Evolutionary conservation across 169 alveolate genomes (phyloP), one percentile per base, ranked within the genome.

Genomic region (Cryptosporidium muris): DNA sequence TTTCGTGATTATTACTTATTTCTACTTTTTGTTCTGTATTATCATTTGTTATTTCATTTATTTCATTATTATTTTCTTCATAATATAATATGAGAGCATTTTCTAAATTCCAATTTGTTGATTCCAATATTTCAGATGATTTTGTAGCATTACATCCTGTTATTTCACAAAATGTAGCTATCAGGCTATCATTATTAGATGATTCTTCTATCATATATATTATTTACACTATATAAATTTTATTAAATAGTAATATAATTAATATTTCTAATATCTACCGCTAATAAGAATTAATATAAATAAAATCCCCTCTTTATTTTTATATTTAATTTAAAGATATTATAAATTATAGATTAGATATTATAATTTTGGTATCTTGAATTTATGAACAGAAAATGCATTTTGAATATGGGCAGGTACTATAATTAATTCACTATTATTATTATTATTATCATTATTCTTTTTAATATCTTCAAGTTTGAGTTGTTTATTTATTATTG

Each of bases 81-180:
- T 56, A 74, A 42, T 56, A 74, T 2, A 74, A 62, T 25, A 68
- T 12, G 37, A 74, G 51, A 2, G 82, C 82, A 25, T 53, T 60
- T 52, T 74, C 82, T 36, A 74, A 9, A 58, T 74, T 53, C 82
- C 82, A 74, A 40, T 74, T 74, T 4, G 60, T 53, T n/a, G 82
- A 74, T 16, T 74, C 82, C 67, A 74, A 60, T n/a, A 74, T 47
- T 1, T 66, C 45, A n/a, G 60, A 58, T 14, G 64, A 66, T 3
- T 49, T 54, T 37, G 54, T 7, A 37, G 48, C 34, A 40, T 74
- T 68, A 58, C 82, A 43, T 8, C 64, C 60, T 16, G 82, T 74
- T 14, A 74, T 43, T 40, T 74, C 82, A 34, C 82, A 74, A 45
- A 74, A 74, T 16, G 48, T 53, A 5, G 36, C 52, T 51, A 74